Evolutionary conservation across 2,329 filamentous ascomycete species (phyloP).

Genomic region (Calonectria pauciramosa): DNA sequence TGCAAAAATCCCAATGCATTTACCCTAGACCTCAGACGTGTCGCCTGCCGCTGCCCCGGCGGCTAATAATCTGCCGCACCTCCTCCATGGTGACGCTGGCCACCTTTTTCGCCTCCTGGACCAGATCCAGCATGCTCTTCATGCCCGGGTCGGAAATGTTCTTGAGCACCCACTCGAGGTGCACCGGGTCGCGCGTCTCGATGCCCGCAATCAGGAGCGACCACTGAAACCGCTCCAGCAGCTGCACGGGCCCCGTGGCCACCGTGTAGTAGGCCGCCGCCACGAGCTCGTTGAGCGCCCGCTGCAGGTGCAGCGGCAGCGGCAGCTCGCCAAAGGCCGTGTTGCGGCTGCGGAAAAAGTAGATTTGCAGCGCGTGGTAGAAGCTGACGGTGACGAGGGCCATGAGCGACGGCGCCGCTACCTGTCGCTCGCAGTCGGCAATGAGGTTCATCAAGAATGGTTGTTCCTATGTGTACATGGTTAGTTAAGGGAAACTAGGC

Average conservation of each 20-base stretch:
- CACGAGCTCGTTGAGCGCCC: not conserved
- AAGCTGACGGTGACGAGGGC: constrained; percentile 25
- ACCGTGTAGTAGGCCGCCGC: constrained; percentile 24
- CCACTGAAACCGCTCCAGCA: constrained; percentile 31
- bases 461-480: constrained; percentile 6
- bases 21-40: too few relatives aligned
- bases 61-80: constrained; percentile 7
- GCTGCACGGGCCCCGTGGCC: constrained; percentile 23
- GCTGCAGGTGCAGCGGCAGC: not conserved
- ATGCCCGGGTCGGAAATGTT: constrained; percentile 39
- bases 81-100: constrained; percentile 4
- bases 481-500: not conserved
- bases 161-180: constrained; percentile 36
- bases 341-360: constrained; percentile 12
- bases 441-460: constrained; percentile 19
- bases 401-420: constrained; percentile 13
- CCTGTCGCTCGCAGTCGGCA: not conserved
- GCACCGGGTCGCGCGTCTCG: constrained; percentile 35
- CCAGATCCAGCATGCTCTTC: constrained; percentile 24
- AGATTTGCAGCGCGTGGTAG: constrained; percentile 23
- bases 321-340: constrained; percentile 7
- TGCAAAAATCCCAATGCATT: not conserved
- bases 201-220: constrained; percentile 34
- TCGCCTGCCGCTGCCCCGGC: not conserved
- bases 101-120: constrained; percentile 22